Percentiles rank a stretch among this genome's conserved stretches.
Evolutionary conservation across 148 eudicot species (phyloP).

Genomic region (Nyssa sinensis): DNA sequence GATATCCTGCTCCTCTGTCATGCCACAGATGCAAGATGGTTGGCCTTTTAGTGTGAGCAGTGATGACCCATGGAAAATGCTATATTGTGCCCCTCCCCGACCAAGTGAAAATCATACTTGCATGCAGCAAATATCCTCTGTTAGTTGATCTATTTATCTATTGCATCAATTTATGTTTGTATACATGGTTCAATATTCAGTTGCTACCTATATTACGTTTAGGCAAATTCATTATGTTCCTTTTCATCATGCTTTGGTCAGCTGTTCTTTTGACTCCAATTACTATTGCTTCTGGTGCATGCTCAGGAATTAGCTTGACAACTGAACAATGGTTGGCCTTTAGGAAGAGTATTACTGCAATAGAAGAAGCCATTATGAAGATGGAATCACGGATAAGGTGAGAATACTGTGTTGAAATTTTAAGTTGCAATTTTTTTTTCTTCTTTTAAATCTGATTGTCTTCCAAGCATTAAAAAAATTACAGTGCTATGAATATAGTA

Average conservation of each 20-base stretch:
- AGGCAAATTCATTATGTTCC: background rate
- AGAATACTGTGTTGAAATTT: background rate
- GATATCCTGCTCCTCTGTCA: background rate
- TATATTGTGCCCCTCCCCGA: no score
- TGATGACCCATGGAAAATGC: background rate
- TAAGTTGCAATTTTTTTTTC: background rate
- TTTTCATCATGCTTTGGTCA: constrained; percentile 5
- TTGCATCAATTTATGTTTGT: background rate
- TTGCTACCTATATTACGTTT: background rate
- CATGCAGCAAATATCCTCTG: background rate
- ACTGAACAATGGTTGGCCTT: constrained; percentile 54
- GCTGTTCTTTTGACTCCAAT: background rate
- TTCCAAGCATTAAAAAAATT: background rate
- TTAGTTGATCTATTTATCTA: background rate
- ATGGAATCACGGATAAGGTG: constrained; percentile 56
- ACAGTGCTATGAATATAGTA: background rate
- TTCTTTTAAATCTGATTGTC: background rate
- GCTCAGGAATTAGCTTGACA: constrained; percentile 45
- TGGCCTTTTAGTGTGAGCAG: background rate
- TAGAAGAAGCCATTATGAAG: constrained; percentile 59
- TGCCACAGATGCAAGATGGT: background rate
- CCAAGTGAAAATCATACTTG: background rate
- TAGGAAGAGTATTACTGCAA: constrained; percentile 46
- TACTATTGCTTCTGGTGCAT: background rate
- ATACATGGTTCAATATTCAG: background rate